Evolutionary conservation across 139 green algal genomes (phyloP), one percentile per base, ranked within the genome.

Genomic region (Volvox reticuliferus): DNA sequence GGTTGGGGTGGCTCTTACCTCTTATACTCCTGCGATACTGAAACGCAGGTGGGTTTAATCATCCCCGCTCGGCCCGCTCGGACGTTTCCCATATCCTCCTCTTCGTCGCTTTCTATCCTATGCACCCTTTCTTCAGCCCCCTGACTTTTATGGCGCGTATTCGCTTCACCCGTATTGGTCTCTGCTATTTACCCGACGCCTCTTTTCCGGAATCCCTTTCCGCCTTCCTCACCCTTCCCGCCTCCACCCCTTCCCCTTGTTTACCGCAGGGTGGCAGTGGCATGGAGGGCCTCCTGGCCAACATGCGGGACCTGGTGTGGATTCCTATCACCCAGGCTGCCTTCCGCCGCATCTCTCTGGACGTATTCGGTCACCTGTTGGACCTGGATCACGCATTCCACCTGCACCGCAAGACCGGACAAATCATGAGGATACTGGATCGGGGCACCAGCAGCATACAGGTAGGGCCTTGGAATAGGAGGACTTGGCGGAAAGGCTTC

Each of bases 401-500:
- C 90, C 93, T 99, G 76, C 95, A 97, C 30, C 93, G 97, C 81
- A 98, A 98, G 93, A 99, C 97, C 0, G 94, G 94, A 21, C 89
- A 94, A 79, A 92, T 99, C 79, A 97, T 97, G 93, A 94, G 97
- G 50, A 96, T 98, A 24, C 92, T 99, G 90, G 97, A 99, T 91
- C 88, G 97, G 21, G 97, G 97, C 35, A 98, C 96, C 55, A 94
- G 80, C 92, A 94, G 92, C 93, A 97, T 97, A 76, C 96, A 96
- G 91, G 93, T 94, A 75, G 37, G 96, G n/a, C 88, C n/a, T n/a
- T n/a, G 19, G 86, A 2, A 35, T 55, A 35, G 76, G 65, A 28
- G 65, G 65, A 28, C 21, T 73, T 24, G 65, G 12, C 21, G 65
- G 65, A 55, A 55, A 55, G 44, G 44, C 44, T 55, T 55, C 9